phyloP scores from a whole-genome alignment of 2,329 filamentous ascomycete genomes.

The Cordyceps militaris region DNA sequence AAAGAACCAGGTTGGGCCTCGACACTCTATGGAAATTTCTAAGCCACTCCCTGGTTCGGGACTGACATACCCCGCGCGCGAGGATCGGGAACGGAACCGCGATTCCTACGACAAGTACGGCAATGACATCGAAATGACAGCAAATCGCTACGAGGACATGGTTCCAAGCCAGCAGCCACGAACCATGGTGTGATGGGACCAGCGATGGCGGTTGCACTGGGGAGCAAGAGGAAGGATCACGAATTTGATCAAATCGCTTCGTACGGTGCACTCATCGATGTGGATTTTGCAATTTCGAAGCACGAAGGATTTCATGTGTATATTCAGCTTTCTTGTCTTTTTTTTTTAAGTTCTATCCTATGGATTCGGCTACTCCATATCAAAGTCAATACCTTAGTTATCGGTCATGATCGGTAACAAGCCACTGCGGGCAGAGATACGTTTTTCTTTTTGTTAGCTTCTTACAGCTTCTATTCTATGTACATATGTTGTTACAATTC shows the following conservation, averaged over 20 bases:
- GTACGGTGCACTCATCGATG: neutral
- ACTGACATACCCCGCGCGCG: conserved; percentile 29
- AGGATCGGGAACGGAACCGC: conserved; percentile 18
- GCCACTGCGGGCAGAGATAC: conserved; percentile 15
- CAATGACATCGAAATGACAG: conserved; percentile 43
- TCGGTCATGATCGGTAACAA: conserved; percentile 8
- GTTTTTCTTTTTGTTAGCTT: neutral
- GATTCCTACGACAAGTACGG: conserved; percentile 29
- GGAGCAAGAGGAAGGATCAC: neutral
- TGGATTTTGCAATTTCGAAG: neutral
- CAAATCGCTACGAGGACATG: conserved; percentile 53
- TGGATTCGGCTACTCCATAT: neutral
- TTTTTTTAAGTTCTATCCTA: neutral
- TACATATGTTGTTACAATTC: conserved; percentile 22
- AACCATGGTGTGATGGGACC: conserved; percentile 29
- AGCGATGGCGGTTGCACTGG: neutral
- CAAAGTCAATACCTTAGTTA: neutral
- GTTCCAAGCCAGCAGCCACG: conserved; percentile 43
- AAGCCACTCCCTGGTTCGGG: conserved; percentile 43
- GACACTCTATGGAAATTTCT: conserved; percentile 38
- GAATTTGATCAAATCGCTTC: neutral
- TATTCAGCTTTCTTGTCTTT: neutral
- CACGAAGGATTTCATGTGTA: neutral
- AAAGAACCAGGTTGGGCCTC: conserved; percentile 17
- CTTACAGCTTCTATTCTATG: conserved; percentile 21